Conservation (phyloP, 495 filamentous ascomycete genomes). For the Penicillium soppii region DNA sequence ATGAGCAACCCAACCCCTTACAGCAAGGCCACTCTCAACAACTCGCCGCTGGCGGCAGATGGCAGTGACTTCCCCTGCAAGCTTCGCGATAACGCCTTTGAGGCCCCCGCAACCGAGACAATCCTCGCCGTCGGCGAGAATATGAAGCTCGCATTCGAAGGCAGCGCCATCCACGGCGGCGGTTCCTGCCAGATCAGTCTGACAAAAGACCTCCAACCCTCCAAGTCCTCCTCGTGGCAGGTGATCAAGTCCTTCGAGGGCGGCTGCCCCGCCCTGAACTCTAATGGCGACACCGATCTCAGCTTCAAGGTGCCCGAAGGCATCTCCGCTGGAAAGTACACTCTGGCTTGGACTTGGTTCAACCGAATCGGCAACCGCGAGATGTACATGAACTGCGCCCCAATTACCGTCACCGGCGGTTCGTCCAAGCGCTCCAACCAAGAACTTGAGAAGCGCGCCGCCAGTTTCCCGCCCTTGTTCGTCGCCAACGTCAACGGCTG, state of each 20-base stretch:
- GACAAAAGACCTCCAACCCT: constrained; percentile 67
- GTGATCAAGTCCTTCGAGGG: constrained; percentile 82
- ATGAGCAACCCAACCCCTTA: constrained; percentile 71
- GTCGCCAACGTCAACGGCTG: constrained; percentile 71
- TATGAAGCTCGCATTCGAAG: constrained; percentile 31
- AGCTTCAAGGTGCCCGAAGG: constrained; percentile 47
- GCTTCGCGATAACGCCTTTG: constrained; percentile 25
- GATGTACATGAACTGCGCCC: constrained; percentile 94
- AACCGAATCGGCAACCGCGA: constrained; percentile 86
- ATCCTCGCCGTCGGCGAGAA: constrained; percentile 29
- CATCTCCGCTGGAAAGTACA: constrained; percentile 52
- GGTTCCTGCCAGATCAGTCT: constrained; percentile 86
- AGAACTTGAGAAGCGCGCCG: constrained; percentile 36
- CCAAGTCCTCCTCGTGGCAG: constrained; percentile 57
- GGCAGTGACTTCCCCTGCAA: constrained; percentile 84
- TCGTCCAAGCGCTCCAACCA: constrained; percentile 37
- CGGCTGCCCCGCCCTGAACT: constrained; percentile 73
- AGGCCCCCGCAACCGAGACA: constrained; percentile 26
- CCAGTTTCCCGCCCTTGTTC: constrained; percentile 73
- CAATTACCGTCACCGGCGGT: constrained; percentile 60
- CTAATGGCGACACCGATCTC: too few species aligned
- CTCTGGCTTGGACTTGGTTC: constrained; percentile 88
- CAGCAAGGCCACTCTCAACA: constrained; percentile 47
- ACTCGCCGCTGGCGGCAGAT: constrained; percentile 56
- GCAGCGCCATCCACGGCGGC: constrained; percentile 75